These are phyloP conservation scores for Cercospora sp. DNA, from an alignment of 2,329 filamentous ascomycete genomes.

Conservation along the genomic window DNA sequence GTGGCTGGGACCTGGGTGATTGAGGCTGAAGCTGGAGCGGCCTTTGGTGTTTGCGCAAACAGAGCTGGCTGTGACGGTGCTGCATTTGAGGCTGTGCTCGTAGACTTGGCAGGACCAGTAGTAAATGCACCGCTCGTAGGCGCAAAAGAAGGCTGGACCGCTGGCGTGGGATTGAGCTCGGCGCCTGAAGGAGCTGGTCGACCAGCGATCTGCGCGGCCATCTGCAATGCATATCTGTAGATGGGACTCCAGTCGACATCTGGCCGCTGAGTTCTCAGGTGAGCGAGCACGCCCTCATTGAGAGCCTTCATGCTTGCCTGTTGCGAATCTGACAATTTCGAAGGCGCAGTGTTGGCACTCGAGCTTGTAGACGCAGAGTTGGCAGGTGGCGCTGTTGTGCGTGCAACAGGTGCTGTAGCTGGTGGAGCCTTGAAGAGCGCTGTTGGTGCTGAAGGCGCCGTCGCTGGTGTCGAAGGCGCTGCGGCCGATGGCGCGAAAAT, in stretches of 20 bases:
- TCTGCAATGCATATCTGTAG: slow-evolving; percentile 32
- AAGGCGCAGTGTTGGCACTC: not conserved
- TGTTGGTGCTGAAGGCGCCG: slow-evolving; percentile 15
- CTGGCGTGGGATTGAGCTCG: slow-evolving; percentile 15
- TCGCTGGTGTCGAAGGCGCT: slow-evolving; percentile 17
- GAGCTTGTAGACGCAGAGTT: not conserved
- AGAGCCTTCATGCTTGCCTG: slow-evolving; percentile 28
- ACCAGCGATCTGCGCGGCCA: slow-evolving; percentile 31
- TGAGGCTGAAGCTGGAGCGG: slow-evolving; percentile 21
- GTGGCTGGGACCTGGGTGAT: slow-evolving; percentile 31
- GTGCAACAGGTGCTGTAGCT: slow-evolving; percentile 21
- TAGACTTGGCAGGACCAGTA: slow-evolving; percentile 4
- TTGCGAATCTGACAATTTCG: slow-evolving; percentile 10
- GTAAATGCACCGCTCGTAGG: not conserved
- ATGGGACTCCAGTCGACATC: slow-evolving; percentile 34
- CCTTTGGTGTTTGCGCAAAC: slow-evolving; percentile 26
- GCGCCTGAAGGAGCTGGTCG: slow-evolving; percentile 14
- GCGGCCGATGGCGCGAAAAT: slow-evolving; percentile 18
- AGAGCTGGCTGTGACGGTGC: slow-evolving; percentile 10
- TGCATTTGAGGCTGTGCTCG: not conserved
- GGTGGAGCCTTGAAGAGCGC: slow-evolving; percentile 18
- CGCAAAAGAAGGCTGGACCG: not conserved
- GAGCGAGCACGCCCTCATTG: slow-evolving; percentile 34
- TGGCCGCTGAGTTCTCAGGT: slow-evolving; percentile 30
- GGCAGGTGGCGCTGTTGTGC: slow-evolving; percentile 14